Base-by-base conservation (phyloP, 1,284 basidiomycete genomes). In the Bondarzewia mesenterica region DNA sequence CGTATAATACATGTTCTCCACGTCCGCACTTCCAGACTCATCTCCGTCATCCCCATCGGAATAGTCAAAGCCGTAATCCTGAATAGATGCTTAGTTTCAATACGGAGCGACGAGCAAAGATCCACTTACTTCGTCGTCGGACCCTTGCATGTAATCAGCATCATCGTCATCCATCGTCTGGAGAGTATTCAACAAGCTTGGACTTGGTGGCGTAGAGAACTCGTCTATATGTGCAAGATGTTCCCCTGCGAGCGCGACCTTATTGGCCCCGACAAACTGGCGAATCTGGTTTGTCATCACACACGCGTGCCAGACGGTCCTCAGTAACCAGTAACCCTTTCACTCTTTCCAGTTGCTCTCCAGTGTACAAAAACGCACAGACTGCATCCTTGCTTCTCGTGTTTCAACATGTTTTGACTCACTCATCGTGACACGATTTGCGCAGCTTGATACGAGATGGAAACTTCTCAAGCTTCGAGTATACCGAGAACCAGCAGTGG, bases 61-160 rank as follows among this genome's bases (percentile, higher is more conserved):
- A 64, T 97, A 99, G 66, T 96, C 93, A 65, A 98, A 98, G 59
- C 85, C 92, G 68, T 97, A 97, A 63, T 96, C 93, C 91, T 95
- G 60, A 40, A 35, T 20, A 46, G 36, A 27, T 4, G 35, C 16
- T 44, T 37, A 26, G 47, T 20, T 50, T 20, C 23, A 47, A 23
- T 38, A 52, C 52, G 52, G 36, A 50, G 50, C 44, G n/a, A 51
- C 29, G 35, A 37, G 37, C 7, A 16, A 26, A 47, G 16, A 25
- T 15, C 15, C 18, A 41, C n/a, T 25, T 59, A 86, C 87, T 74
- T 89, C 86, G 52, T 88, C 87, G 47, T 87, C 86, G 61, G 81
- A 84, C 48, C 82, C 85, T 68, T 89, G 86, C 85, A 90, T 89
- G 61, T 90, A 90, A 66, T 90, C 87, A 60, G 88, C 88, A 71